These are phyloP conservation scores for Sphaerosporella brunnea DNA, from an alignment of 495 filamentous ascomycete species.

Conservation along the genomic window DNA sequence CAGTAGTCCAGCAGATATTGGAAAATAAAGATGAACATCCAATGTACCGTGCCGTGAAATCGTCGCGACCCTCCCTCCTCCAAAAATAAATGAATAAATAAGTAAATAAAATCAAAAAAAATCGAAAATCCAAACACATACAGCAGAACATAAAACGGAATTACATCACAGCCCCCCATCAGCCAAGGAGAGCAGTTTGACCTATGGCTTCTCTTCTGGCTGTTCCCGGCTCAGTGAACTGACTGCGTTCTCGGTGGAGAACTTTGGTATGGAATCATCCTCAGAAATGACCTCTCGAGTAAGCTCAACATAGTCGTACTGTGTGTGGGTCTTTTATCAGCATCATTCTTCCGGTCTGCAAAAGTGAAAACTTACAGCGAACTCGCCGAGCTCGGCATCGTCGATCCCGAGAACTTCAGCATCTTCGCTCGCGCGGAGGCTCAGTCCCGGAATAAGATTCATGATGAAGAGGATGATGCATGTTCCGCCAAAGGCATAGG, in stretches of 20 bases:
- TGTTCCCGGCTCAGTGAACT: not conserved
- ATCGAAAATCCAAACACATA: not conserved
- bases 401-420: conserved; percentile 85
- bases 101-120: not conserved
- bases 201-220: not conserved
- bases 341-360: conserved; percentile 4
- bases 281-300: conserved; percentile 62
- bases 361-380: conserved; percentile 36
- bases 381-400: conserved; percentile 91
- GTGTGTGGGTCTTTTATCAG: no score
- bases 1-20: no score
- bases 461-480: conserved; percentile 74
- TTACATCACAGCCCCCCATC: no score
- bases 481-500: conserved; percentile 74
- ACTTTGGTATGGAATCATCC: conserved; percentile 28
- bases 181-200: no score
- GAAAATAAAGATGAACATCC: no score
- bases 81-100: no score
- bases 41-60: no score
- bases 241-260: conserved; percentile 12
- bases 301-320: conserved; percentile 90
- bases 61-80: no score
- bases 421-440: conserved; percentile 63
- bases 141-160: no score
- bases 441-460: conserved; percentile 70